A percentile compares a stretch with the other conserved stretches of the same genome.
Evolutionary conservation across 768 basidiomycete genomes (phyloP).

Genomic region (Agrocybe praecox): DNA sequence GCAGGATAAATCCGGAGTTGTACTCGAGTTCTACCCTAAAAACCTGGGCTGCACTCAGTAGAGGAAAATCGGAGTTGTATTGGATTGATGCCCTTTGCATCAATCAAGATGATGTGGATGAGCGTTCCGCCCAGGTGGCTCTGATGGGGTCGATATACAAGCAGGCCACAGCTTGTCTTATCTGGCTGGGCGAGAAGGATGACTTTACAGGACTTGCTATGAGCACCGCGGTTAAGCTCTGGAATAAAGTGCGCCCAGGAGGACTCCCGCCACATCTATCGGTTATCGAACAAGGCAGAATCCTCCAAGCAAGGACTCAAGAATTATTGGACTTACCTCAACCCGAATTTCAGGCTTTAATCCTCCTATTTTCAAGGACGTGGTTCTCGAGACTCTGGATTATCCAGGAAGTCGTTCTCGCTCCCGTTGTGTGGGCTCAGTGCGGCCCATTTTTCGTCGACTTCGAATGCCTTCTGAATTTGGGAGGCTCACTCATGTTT

Average conservation of each 20-base stretch:
- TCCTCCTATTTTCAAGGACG: conserved; percentile 2
- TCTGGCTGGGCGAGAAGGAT: conserved; percentile 13
- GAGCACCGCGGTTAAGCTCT: background rate
- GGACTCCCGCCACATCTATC: background rate
- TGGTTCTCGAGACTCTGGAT: conserved; percentile 14
- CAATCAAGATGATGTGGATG: conserved; percentile 7
- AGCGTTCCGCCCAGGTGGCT: conserved; percentile 4
- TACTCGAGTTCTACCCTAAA: background rate
- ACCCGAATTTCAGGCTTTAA: background rate
- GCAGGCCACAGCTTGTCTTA: conserved; percentile 2
- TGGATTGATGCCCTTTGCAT: conserved; percentile 17
- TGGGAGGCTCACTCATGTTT: background rate
- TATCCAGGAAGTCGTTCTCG: conserved; percentile 9
- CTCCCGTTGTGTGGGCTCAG: background rate
- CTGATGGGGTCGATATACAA: conserved; percentile 11
- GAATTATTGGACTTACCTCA: background rate
- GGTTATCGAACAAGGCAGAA: background rate
- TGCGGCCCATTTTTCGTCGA: background rate
- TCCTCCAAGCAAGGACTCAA: background rate
- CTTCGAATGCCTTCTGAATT: background rate
- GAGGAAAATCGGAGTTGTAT: background rate
- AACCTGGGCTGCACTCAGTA: background rate
- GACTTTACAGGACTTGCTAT: conserved; percentile 1
- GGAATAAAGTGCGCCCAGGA: background rate
- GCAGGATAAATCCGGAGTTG: background rate